Conservation (phyloP, 2,329 filamentous ascomycete species). For the Exophiala xenobiotica region DNA sequence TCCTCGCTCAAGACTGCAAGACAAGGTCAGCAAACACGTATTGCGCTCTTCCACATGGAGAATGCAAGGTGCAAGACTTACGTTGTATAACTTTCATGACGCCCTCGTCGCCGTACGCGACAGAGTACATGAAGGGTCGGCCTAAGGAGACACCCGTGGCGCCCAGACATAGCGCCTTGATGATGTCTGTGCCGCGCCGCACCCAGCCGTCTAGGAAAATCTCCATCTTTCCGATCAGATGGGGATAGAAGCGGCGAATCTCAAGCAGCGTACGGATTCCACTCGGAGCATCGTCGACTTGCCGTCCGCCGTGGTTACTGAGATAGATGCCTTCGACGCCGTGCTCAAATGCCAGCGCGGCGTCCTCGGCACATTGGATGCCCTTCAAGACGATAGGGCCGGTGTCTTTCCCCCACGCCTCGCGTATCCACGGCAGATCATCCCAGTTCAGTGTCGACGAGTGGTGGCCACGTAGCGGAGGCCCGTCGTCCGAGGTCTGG, state of each 20-base stretch:
- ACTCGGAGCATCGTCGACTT: conserved; percentile 51
- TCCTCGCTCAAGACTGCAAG: conserved; percentile 36
- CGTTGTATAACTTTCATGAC: conserved; percentile 54
- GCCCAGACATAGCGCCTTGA: conserved; percentile 55
- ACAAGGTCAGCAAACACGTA: neutral
- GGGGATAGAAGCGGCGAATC: conserved; percentile 50
- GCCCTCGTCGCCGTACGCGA: conserved; percentile 53
- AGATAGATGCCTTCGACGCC: conserved; percentile 56
- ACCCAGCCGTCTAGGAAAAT: conserved; percentile 57
- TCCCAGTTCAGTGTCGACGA: conserved; percentile 54
- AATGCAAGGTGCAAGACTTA: conserved; percentile 2
- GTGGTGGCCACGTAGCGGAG: conserved; percentile 53
- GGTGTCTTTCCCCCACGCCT: conserved; percentile 39
- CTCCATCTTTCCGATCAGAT: conserved; percentile 52
- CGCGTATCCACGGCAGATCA: conserved; percentile 55
- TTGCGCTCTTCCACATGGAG: neutral
- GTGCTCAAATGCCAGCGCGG: conserved; percentile 48
- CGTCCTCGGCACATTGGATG: conserved; percentile 57
- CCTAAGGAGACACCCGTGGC: conserved; percentile 56
- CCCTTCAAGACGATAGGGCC: conserved; percentile 58
- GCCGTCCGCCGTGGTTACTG: conserved; percentile 58
- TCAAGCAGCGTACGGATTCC: conserved; percentile 54
- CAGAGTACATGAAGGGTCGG: conserved; percentile 52
- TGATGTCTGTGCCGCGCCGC: conserved; percentile 53
- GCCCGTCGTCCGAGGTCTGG: conserved; percentile 53